These are phyloP conservation scores for Digitaria exilis DNA, from an alignment of 202 grass and related monocot species.

Conservation along the genomic window DNA sequence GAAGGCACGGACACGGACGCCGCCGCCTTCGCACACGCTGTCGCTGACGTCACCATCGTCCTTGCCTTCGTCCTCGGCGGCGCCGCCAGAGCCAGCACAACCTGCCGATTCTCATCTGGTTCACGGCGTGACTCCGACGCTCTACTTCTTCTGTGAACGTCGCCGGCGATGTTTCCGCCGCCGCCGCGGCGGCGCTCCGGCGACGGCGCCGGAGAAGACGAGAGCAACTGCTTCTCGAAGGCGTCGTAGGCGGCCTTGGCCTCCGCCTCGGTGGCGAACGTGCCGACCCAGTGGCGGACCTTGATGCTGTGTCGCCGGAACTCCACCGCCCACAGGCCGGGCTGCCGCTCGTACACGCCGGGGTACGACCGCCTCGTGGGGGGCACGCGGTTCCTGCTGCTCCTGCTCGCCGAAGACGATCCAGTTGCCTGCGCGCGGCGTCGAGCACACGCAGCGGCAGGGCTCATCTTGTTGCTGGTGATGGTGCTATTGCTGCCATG, in stretches of 20 bases:
- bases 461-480: background rate
- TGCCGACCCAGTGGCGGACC: slow-evolving; percentile 41
- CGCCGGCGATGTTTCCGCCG: too few species aligned
- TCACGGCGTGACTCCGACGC: background rate
- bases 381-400: background rate
- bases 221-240: background rate
- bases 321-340: slow-evolving; percentile 37
- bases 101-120: background rate
- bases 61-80: background rate
- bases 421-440: background rate
- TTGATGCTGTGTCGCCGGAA: slow-evolving; percentile 11
- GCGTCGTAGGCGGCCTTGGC: slow-evolving; percentile 40
- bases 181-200: background rate
- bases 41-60: background rate
- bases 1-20: background rate
- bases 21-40: background rate
- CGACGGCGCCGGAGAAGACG: background rate
- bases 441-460: background rate
- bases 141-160: background rate
- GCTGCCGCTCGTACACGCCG: slow-evolving; percentile 37
- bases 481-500: background rate
- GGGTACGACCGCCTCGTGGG: background rate
- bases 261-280: slow-evolving; percentile 27
- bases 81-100: background rate
- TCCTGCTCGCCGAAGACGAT: background rate